Evolutionary conservation across 2,329 filamentous ascomycete species (phyloP), one percentile per base, ranked within the genome.

Genomic region (Calonectria ilicicola): DNA sequence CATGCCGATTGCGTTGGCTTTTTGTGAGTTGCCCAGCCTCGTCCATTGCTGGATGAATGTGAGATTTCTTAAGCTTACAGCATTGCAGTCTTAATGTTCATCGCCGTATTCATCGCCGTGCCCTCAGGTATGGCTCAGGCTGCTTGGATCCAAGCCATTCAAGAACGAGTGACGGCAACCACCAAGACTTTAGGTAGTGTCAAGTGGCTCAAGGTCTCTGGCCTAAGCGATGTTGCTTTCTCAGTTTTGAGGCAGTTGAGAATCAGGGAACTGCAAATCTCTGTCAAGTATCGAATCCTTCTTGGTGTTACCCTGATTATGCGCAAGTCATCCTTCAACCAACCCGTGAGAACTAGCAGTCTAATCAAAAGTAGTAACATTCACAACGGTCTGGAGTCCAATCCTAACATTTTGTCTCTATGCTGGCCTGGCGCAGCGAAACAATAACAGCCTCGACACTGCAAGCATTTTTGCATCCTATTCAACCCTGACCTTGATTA

Each of bases 131-230:
- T 64, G 26, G 75, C 76, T n/a, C 87, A 89, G 69, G 84, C 83
- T 7, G 76, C 80, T 19, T 90, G 88, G 88, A 83, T 89, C 40
- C 82, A 86, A 56, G 87, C 87, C 12, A 87, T 89, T 19, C 84
- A 90, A 75, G 81, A 81, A 29, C 85, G 88, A 3, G 85, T 90
- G 23, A 86, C 84, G 7, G 84, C 85, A 19, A 90, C 88, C 0
- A 82, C 86, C 7, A 83, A 84, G 5, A 86, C 88, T 74, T 81
- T 90, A 0, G 84, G 83, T 5, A 86, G 84, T 21, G 89, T 90
- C 81, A 89, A 88, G 74, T 85, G 85, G 21, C 83, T 89, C 68
- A 90, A 89, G 74, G 85, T 89, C 67, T 82, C 86, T 0, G 88
- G 88, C 0, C 76, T 90, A 10, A 85, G 83, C 40, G 79, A 84